These are phyloP conservation scores for Kurtzmaniella fragi DNA, from an alignment of 805 yeast genomes.

Conservation along the genomic window DNA sequence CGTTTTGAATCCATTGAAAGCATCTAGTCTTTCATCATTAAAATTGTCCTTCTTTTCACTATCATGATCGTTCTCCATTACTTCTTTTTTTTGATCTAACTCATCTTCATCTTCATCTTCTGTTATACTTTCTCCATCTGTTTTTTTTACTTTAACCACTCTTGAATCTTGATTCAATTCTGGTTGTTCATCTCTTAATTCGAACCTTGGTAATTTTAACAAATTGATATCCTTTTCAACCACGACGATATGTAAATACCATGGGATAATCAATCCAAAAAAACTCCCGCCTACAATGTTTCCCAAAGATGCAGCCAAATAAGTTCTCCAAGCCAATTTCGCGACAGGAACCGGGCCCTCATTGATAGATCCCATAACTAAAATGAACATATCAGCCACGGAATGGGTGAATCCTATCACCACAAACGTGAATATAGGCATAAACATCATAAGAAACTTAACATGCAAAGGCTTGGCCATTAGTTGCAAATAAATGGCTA, in stretches of 20 bases:
- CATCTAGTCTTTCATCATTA: background rate
- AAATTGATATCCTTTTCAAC: constrained; percentile 65
- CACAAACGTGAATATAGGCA: constrained; percentile 79
- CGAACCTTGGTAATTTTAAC: constrained; percentile 62
- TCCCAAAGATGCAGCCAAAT: constrained; percentile 69
- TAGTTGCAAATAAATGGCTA: constrained; percentile 72
- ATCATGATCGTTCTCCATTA: background rate
- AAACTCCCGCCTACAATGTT: constrained; percentile 74
- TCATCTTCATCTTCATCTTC: constrained; percentile 8
- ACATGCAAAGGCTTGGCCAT: constrained; percentile 80
- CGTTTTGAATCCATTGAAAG: background rate
- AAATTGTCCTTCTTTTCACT: background rate
- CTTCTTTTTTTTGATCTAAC: background rate
- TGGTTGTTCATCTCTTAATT: constrained; percentile 76
- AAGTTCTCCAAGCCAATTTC: constrained; percentile 62
- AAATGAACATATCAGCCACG: constrained; percentile 75
- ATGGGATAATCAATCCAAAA: constrained; percentile 62
- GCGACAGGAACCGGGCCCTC: constrained; percentile 62
- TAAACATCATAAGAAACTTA: constrained; percentile 52
- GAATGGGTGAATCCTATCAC: constrained; percentile 72
- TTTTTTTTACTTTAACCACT: constrained; percentile 50
- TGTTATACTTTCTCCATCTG: constrained; percentile 1
- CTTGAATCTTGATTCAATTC: constrained; percentile 72
- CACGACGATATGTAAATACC: constrained; percentile 65
- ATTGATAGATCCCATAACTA: constrained; percentile 64